A percentile compares a stretch with the other conserved stretches of the same genome.
Evolutionary conservation across 2,329 filamentous ascomycete species (phyloP).

Genomic region (Xylariaceae sp.): DNA sequence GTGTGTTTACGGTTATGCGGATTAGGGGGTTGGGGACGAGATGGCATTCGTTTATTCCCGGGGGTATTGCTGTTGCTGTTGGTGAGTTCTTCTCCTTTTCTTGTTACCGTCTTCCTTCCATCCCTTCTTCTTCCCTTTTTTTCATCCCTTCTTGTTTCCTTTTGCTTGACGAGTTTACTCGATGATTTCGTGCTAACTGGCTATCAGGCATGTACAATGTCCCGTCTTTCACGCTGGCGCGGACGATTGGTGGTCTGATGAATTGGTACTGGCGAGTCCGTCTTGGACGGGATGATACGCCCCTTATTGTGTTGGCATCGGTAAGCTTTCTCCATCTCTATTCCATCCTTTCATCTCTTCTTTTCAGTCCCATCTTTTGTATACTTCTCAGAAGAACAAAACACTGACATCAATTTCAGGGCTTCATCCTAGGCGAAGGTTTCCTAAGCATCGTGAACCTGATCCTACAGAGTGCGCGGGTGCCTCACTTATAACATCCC

Average conservation of each 20-base stretch:
- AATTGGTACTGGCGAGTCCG: conserved; percentile 71
- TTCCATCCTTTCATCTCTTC: not conserved
- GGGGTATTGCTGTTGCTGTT: conserved; percentile 92
- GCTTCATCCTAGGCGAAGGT: conserved; percentile 88
- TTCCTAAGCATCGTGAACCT: conserved; percentile 89
- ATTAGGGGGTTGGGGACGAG: conserved; percentile 50
- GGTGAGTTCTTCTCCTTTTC: conserved; percentile 46
- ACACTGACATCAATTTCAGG: conserved; percentile 38
- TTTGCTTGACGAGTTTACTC: not conserved
- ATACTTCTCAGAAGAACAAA: too few species aligned
- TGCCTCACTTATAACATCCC: conserved; percentile 60
- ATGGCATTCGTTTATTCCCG: conserved; percentile 76
- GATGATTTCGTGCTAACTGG: not conserved
- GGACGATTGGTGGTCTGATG: conserved; percentile 69
- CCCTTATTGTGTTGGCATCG: conserved; percentile 80
- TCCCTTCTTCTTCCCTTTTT: too few species aligned
- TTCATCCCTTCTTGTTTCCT: too few species aligned
- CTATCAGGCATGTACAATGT: conserved; percentile 87
- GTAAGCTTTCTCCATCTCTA: conserved; percentile 38
- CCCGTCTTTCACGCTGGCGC: conserved; percentile 87
- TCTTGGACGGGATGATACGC: conserved; percentile 57
- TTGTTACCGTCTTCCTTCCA: conserved; percentile 10
- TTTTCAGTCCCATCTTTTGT: not conserved
- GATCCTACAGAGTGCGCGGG: conserved; percentile 66
- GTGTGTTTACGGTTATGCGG: conserved; percentile 62